Evolutionary conservation across 495 filamentous ascomycete species (phyloP), one percentile per base, ranked within the genome.

Genomic region (Ascobolus immersus): DNA sequence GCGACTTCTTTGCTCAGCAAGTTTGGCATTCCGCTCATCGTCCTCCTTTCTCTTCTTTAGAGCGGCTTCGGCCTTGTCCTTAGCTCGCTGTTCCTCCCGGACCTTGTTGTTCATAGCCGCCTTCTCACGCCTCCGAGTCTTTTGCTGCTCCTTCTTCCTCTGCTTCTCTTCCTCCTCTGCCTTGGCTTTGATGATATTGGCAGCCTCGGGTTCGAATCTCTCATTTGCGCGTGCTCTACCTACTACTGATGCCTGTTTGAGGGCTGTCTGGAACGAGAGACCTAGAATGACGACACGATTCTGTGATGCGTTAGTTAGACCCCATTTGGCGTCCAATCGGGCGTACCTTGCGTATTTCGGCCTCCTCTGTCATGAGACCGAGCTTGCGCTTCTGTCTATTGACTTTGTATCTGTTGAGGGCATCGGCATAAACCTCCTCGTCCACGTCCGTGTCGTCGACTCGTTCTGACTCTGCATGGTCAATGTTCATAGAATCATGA

Each of bases 131-230:
- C 86, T 72, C 17, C 86, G 70, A 56, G 93, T 94, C 17, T 89
- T 73, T 47, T 99, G 86, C 76, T 93, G 91, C 41, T 94, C 86
- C 57, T 99, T 99, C 62, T 99, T 99, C 18, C 89, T 78, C 54
- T 94, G 89, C 52, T 94, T 99, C 50, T 99, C 86, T 31, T 86
- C 80, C 36, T 75, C 73, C 5, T 92, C 61, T 49, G 93, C 86
- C 40, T 76, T 77, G 35, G n/a, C n/a, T n/a, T n/a, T n/a, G n/a
- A 65, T 45, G 28, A 58, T 54, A 25, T 57, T 50, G 12, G 58
- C 56, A 32, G 69, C 61, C 17, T 70, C 65, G 30, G 67, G 64
- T 65, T 69, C 35, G 13, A 23, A 27, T 4, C 13, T n/a, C n/a
- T n/a, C n/a, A n/a, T n/a, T n/a, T n/a, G n/a, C n/a, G 56, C 60